Conservation (phyloP, 768 basidiomycete species). For the Kwoniella newhampshirensis region DNA sequence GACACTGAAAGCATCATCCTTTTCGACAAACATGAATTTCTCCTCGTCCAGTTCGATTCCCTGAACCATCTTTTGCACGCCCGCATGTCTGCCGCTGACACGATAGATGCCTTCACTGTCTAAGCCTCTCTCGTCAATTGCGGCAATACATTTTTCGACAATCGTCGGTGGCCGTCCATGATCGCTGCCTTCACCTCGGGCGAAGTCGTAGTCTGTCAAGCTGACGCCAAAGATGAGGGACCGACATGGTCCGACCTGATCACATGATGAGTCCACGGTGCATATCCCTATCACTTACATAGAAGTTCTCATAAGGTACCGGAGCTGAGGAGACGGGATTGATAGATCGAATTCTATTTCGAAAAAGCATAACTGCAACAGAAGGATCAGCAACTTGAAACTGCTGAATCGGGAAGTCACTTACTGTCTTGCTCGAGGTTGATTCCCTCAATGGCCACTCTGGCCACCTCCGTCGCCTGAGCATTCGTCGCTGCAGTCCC, state of each 20-base stretch:
- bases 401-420: conserved; percentile 56
- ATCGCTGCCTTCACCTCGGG: conserved; percentile 71
- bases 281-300: conserved; percentile 34
- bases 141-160: conserved; percentile 73
- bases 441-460: conserved; percentile 65
- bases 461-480: conserved; percentile 68
- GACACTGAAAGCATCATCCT: conserved; percentile 79
- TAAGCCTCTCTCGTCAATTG: conserved; percentile 70
- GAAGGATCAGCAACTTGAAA: neutral
- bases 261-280: conserved; percentile 58
- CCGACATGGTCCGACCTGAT: conserved; percentile 74
- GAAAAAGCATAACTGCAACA: conserved; percentile 32
- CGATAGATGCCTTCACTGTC: conserved; percentile 52
- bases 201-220: conserved; percentile 82
- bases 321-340: conserved; percentile 28
- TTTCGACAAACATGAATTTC: conserved; percentile 68
- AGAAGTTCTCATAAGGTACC: conserved; percentile 51
- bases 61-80: conserved; percentile 78
- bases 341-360: conserved; percentile 22
- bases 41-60: conserved; percentile 81
- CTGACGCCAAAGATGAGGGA: conserved; percentile 88
- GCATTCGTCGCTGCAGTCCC: conserved; percentile 75
- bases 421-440: conserved; percentile 69
- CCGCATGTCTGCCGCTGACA: conserved; percentile 63
- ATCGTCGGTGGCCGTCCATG: conserved; percentile 64